Base-by-base conservation (phyloP, 352 stramenopile species). In the Phytophthora pistaciae region DNA sequence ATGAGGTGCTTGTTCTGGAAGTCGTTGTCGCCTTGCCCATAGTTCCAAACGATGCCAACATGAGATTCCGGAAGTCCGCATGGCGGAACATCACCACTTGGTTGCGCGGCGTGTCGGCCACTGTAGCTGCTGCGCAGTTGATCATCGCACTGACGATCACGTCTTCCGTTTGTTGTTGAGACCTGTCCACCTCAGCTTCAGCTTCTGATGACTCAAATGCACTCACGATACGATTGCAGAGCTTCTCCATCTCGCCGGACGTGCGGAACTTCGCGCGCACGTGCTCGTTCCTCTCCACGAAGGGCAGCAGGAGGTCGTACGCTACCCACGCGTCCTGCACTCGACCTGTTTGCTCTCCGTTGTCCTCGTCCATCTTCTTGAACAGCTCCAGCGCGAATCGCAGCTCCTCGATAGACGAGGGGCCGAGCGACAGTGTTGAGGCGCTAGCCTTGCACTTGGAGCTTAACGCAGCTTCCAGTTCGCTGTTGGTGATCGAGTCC, bases 21-120 rank as follows among this genome's bases (percentile, higher is more conserved):
- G 38, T 1, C 5, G 31, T 38, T 5, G n/a, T 25, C 16, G 29
- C 5, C 29, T 33, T 60, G 3, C 40, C 20, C n/a, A 74, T 29
- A 29, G 20, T n/a, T 25, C 33, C 46, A 21, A 84, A 53, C 3
- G 23, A 23, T 23, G 42, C 7, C 5, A 88, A 14, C 11, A 85
- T 48, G 13, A 21, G 13, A 3, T 77, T 66, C 13, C 77, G 79
- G 23, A 92, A 89, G 0, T 11, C 20, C 3, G 40, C 49, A 29
- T 88, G 54, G 6, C 75, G 76, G 38, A 79, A 91, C 60, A 89
- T 64, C 0, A 91, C 70, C 20, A 91, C 68, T 75, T 93, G 85
- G 61, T 93, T 93, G 3, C 84, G 80, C 3, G 83, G 72, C 5
- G 66, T 85, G 9, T 70, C 59, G 0, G 50, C 29, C 27, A 92